Base-by-base conservation (phyloP, 1,284 basidiomycete species). In the Ustilago trichophora region DNA sequence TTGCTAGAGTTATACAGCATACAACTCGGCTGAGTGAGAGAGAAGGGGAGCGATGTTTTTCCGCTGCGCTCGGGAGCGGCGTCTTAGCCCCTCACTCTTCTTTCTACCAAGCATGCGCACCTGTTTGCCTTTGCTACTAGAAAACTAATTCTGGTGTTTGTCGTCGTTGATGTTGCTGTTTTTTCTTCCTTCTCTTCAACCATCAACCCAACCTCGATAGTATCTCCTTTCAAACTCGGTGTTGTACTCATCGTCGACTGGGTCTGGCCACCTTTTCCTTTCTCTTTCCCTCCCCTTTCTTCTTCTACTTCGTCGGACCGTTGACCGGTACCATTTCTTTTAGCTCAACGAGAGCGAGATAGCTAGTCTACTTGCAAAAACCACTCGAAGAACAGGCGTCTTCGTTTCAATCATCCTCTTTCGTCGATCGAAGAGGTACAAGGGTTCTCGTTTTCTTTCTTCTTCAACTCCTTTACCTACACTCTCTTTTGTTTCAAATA, bases 271-370 rank as follows among this genome's bases (percentile, higher is more conserved):
- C 38, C 24, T 32, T 24, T 21, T 40, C 31, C 26, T 35, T 29
- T 26, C 18, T n/a, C 37, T 35, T 26, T 31, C 25, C 22, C 22
- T n/a, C 34, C 31, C 13, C 41, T 36, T 51, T 54, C 50, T 27
- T 29, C 45, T 52, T 48, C 50, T 18, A 27, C 27, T 15, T 11
- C 4, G 8, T 21, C 31, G 9, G 13, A 35, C 63, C 51, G 56
- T 66, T 66, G 63, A 59, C 51, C 63, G 56, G 63, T 41, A 24
- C 18, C 27, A 16, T 32, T 31, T 31, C 35, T 38, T 24, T 33
- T 13, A n/a, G 6, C 24, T 8, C 13, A 11, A 44, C 46, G 42
- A 54, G 51, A 37, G 21, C 26, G 41, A 38, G 35, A 41, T 25
- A 40, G 38, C 38, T 42, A 31, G 52, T 41, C 31, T 40, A 37